Conservation (phyloP, 306 rosid species). For the Vigna mungo region DNA sequence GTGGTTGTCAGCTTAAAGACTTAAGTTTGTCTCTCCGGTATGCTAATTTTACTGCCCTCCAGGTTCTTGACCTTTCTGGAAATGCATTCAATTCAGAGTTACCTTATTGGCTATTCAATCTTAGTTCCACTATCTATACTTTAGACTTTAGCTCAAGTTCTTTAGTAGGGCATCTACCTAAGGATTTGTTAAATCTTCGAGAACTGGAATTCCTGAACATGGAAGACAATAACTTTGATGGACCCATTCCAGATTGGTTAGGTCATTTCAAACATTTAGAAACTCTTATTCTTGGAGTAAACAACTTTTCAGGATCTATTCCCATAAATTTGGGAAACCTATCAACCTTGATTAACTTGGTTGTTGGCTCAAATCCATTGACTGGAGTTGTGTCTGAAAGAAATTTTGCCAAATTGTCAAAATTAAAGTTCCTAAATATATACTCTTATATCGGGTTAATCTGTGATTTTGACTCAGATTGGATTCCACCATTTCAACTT, state of each 20-base stretch:
- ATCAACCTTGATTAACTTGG: not conserved
- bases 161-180: not conserved
- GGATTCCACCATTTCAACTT: not conserved
- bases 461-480: not conserved
- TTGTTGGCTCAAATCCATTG: not conserved
- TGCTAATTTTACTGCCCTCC: not conserved
- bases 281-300: rapidly evolving
- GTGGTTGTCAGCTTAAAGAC: not conserved
- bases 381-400: not conserved
- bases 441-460: not conserved
- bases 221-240: not conserved
- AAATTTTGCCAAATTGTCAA: not conserved
- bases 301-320: not conserved
- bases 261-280: not conserved
- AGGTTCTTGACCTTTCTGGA: not conserved
- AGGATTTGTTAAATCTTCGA: not conserved
- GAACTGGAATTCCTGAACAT: not conserved
- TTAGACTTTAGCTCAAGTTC: not conserved
- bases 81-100: not conserved
- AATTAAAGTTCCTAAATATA: rapidly evolving
- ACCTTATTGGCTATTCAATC: not conserved
- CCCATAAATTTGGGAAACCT: slow-evolving; percentile 11
- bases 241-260: not conserved
- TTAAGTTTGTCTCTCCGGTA: not conserved
- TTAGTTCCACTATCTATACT: rapidly evolving